These are phyloP conservation scores for Geotrichum klebahnii DNA, from an alignment of 1,139 yeast genomes.

Conservation along the genomic window DNA sequence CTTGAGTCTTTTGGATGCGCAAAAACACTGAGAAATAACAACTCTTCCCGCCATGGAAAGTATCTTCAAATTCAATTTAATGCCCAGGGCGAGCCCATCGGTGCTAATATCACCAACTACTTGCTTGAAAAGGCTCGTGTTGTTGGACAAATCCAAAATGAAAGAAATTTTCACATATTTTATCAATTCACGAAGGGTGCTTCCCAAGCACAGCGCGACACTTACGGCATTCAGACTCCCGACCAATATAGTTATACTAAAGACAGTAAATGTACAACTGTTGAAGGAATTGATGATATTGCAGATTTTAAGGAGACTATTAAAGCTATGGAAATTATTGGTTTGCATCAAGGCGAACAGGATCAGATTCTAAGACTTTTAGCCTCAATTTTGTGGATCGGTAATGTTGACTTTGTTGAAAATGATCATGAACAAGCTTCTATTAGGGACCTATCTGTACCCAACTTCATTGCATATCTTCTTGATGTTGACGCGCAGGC, in stretches of 20 bases:
- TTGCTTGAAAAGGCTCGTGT: constrained; percentile 92
- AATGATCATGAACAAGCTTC: constrained; percentile 78
- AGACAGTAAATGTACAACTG: constrained; percentile 78
- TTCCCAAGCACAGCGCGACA: constrained; percentile 74
- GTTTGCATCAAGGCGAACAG: constrained; percentile 75
- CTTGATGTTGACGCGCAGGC: constrained; percentile 72
- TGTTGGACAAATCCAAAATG: constrained; percentile 85
- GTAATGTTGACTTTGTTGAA: constrained; percentile 81
- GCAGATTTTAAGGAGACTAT: constrained; percentile 77
- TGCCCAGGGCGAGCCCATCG: constrained; percentile 76
- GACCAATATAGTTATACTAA: constrained; percentile 89
- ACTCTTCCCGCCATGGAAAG: constrained; percentile 96
- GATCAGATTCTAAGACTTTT: constrained; percentile 83
- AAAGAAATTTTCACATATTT: constrained; percentile 94
- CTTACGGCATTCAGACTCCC: constrained; percentile 86
- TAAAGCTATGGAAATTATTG: constrained; percentile 83
- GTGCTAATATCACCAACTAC: constrained; percentile 94
- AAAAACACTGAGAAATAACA: constrained; percentile 90
- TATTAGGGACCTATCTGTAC: constrained; percentile 78
- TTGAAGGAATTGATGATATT: constrained; percentile 79
- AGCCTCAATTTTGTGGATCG: constrained; percentile 89
- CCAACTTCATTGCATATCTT: constrained; percentile 89
- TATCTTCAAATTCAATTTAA: constrained; percentile 89
- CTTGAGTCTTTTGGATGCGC: constrained; percentile 98
- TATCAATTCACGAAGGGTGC: constrained; percentile 94